Conservation (phyloP, 2,329 filamentous ascomycete genomes). For the Clonostachys sp. region DNA sequence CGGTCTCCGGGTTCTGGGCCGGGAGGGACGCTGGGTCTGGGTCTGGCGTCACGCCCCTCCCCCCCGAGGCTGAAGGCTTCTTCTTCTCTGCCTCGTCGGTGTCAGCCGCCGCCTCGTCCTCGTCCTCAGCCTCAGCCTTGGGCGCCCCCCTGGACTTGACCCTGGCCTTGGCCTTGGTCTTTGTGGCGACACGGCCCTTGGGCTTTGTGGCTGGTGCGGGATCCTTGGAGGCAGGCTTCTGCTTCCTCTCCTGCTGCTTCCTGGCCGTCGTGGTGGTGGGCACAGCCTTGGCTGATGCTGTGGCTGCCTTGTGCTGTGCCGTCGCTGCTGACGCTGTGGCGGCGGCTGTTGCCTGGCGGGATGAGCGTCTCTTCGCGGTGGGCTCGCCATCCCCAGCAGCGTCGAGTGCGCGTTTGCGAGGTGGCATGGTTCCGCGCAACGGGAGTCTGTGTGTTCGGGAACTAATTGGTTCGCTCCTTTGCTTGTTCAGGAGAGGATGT, state of each 20-base stretch:
- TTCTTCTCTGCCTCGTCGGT: neutral
- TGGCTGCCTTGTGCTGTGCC: neutral
- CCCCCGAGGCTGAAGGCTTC: neutral
- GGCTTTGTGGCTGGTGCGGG: slow-evolving; percentile 1
- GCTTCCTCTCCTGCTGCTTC: neutral
- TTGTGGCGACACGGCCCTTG: slow-evolving; percentile 1
- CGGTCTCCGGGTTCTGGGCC: slow-evolving; percentile 27
- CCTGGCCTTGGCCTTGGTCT: neutral
- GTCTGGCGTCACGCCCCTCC: slow-evolving; percentile 15
- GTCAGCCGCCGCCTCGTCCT: neutral
- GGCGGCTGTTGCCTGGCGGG: slow-evolving; percentile 12
- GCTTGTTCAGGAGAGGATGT: no score
- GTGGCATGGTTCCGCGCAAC: slow-evolving; percentile 7
- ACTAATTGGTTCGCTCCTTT: no score
- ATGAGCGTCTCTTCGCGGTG: slow-evolving; percentile 16
- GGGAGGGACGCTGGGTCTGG: slow-evolving; percentile 25
- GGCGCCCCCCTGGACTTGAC: neutral
- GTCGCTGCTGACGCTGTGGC: slow-evolving; percentile 2
- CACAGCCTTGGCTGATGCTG: neutral
- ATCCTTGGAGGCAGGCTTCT: neutral
- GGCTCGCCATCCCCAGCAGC: slow-evolving; percentile 9
- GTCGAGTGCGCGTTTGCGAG: slow-evolving; percentile 9
- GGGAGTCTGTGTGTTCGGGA: no score
- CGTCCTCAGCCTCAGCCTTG: neutral
- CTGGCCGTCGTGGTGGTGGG: neutral